Evolutionary conservation across 495 filamentous ascomycete species (phyloP), one percentile per base, ranked within the genome.

Genomic region (Neurospora sp.): DNA sequence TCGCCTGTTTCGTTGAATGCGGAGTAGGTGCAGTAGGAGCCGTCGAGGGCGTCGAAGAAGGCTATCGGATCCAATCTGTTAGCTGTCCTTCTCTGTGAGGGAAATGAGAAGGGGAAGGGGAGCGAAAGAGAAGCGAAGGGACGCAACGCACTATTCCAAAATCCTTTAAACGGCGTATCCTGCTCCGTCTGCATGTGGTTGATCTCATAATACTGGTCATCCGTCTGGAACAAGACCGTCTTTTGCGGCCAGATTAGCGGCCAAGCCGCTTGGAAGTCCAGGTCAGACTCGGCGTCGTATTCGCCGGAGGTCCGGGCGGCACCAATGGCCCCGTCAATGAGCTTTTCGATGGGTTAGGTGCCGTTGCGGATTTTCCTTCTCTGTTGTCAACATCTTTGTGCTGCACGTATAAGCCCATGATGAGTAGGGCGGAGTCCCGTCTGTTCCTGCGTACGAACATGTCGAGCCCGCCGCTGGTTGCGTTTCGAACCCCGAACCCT

Each of bases 191-290:
- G 20, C 20, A 22, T 22, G 20, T 22, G 72, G n/a, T 77, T 71
- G 5, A 40, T 42, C 74, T 79, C 77, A 70, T 86, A 87, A 69
- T 81, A 81, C 73, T 83, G 81, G 76, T 89, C 87, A 74, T 90
- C 89, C 0, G 83, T 83, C 73, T 91, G 88, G 79, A 84, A 90
- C 16, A 91, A 80, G 12, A 88, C 83, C 0, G 84, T 83, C 27
- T 84, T 86, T 74, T 91, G 89, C 0, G 89, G 89, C 78, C 84
- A 89, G 77, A 90, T 84, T 27, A 83, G 72, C 0, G 81, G 79
- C 70, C 77, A 80, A 9, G 80, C 78, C 1, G 79, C 71, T 17
- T 83, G 75, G 72, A 83, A 80, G 72, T 82, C 82, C 12, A 83
- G 72, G 20, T 76, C 74, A 3, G 81, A 77, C 37, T 83, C 81